phyloP scores from a whole-genome alignment of 805 yeast genomes.

The Nakazawaea wickerhamii region DNA sequence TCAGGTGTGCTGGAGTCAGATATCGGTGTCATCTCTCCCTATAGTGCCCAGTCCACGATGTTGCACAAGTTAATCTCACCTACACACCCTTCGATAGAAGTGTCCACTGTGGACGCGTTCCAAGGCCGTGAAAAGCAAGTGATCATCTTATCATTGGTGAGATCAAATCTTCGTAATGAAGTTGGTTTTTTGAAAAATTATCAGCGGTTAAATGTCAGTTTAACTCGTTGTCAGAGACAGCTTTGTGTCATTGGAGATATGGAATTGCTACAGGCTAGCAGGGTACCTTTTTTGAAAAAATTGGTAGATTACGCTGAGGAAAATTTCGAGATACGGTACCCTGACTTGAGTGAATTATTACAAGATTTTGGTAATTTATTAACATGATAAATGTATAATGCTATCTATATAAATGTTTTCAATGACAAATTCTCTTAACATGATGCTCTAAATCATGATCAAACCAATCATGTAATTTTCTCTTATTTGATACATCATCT shows the following conservation, averaged over 20 bases:
- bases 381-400: neutral
- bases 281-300: conserved; percentile 42
- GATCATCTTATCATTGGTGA: conserved; percentile 71
- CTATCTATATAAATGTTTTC: neutral
- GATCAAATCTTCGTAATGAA: conserved; percentile 66
- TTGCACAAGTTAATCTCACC: conserved; percentile 40
- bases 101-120: conserved; percentile 91
- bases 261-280: conserved; percentile 52
- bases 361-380: neutral
- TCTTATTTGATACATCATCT: conserved; percentile 31
- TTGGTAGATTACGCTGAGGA: conserved; percentile 75
- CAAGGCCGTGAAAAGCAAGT: conserved; percentile 95
- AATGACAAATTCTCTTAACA: conserved; percentile 36
- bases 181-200: conserved; percentile 81
- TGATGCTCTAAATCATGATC: conserved; percentile 40
- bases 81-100: conserved; percentile 48
- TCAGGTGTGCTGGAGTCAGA: conserved; percentile 47
- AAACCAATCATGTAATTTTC: conserved; percentile 61
- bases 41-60: conserved; percentile 75
- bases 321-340: conserved; percentile 61
- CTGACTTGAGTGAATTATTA: conserved; percentile 38
- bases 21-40: conserved; percentile 89
- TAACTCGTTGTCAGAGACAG: conserved; percentile 84
- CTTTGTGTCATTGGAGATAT: conserved; percentile 82
- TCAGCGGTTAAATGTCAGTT: conserved; percentile 85